Conservation (phyloP, 2,329 filamentous ascomycete genomes). For the Colletotrichum theobromicola region DNA sequence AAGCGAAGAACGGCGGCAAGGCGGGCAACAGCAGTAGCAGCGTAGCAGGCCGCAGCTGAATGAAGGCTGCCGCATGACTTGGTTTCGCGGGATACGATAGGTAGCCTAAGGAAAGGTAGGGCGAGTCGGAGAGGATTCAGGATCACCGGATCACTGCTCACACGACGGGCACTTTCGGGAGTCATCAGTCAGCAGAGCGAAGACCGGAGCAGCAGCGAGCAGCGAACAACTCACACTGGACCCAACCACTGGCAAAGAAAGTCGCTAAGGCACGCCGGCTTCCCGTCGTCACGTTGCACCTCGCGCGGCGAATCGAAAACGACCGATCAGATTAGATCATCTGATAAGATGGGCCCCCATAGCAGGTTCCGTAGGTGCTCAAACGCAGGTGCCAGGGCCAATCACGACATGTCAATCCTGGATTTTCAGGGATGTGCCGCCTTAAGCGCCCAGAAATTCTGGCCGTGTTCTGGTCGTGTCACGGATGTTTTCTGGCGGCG, state of each 20-base stretch:
- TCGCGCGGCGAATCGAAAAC: neutral
- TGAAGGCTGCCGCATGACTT: neutral
- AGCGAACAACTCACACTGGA: neutral
- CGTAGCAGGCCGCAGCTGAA: neutral
- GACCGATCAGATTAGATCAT: slow-evolving; percentile 21
- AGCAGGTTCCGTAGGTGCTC: neutral
- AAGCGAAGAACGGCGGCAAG: neutral
- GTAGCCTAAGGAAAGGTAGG: neutral
- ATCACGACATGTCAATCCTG: neutral
- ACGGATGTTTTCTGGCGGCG: neutral
- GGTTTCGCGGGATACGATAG: neutral
- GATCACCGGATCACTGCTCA: neutral
- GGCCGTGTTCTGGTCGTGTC: neutral
- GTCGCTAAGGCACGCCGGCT: neutral
- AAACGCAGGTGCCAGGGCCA: neutral
- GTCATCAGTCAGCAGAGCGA: slow-evolving; percentile 4
- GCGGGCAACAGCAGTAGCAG: neutral
- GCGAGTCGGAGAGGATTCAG: neutral
- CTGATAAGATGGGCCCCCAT: slow-evolving; percentile 13
- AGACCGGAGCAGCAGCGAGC: neutral
- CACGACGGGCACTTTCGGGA: neutral
- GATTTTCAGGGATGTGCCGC: neutral
- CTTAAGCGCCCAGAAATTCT: neutral
- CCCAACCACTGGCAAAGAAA: neutral
- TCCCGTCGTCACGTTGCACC: neutral